A percentile compares a stretch with the other conserved stretches of the same genome.
phyloP scores from a whole-genome alignment of 1,139 yeast species.

The Yamadazyma sp. region DNA sequence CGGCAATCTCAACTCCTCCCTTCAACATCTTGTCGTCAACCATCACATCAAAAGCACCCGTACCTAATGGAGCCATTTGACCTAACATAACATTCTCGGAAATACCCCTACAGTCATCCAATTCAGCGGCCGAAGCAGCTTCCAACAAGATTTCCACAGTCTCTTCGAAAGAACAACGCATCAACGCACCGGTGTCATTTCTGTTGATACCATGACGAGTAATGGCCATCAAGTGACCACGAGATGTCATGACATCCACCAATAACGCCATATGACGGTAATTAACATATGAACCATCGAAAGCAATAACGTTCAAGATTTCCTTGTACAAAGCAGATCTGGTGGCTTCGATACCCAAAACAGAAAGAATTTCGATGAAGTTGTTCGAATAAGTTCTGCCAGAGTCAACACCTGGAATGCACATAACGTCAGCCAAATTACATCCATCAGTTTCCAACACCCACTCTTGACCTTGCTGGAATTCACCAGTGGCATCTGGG shows the following conservation, averaged over 20 bases:
- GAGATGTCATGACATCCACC: constrained; percentile 97
- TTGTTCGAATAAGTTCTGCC: constrained; percentile 91
- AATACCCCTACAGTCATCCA: constrained; percentile 98
- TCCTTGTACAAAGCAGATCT: constrained; percentile 91
- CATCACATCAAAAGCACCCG: constrained; percentile 96
- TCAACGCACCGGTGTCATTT: constrained; percentile 97
- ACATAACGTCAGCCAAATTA: constrained; percentile 91
- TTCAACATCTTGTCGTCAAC: constrained; percentile 88
- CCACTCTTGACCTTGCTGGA: constrained; percentile 90
- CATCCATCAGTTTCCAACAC: constrained; percentile 98
- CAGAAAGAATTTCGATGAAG: constrained; percentile 92
- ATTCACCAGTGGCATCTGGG: constrained; percentile 85
- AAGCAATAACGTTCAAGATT: constrained; percentile 94
- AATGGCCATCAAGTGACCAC: constrained; percentile 98
- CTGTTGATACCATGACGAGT: constrained; percentile 99
- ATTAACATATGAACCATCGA: constrained; percentile 98
- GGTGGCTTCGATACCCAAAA: constrained; percentile 97
- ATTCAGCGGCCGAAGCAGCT: constrained; percentile 97
- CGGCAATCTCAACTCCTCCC: constrained; percentile 44
- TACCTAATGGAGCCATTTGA: constrained; percentile 98
- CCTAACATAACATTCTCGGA: constrained; percentile 98
- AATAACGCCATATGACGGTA: constrained; percentile 97
- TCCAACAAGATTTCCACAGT: constrained; percentile 96
- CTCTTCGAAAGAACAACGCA: constrained; percentile 99
- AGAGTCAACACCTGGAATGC: constrained; percentile 93